Base-by-base conservation (phyloP, 192 early-diverging fungal genomes). In the Podila horticola region DNA sequence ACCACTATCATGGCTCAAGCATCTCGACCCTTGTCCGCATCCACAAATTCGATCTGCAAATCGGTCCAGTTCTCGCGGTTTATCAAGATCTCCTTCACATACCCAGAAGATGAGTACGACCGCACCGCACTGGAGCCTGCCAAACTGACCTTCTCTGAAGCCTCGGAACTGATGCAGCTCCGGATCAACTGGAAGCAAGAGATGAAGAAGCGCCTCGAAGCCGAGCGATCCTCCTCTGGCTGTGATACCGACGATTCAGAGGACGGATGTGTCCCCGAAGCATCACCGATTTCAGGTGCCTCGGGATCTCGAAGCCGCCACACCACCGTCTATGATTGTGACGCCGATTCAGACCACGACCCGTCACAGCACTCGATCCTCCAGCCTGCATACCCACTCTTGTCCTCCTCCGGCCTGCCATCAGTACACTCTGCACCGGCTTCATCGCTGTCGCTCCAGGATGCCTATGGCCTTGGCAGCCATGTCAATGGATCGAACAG, bases 21-120 rank as follows among this genome's bases (percentile, higher is more conserved):
- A 41, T 33, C 67, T 17, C 67, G 57, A 36, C 58, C 52, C 29
- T 60, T 69, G 58, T 58, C 67, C n/a, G 26, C 67, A 29, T 68
- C 66, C 13, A 58, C 15, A 51, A 62, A 67, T 63, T 19, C 10
- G 19, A 48, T 45, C 45, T 65, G 66, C 51, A 84, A 84, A 71
- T 84, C 83, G 0, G 83, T 84, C 26, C 83, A 84, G 64, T 84
- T 84, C 26, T 84, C 83, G 31, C 63, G 75, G 15, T 77, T 79
- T 22, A 69, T 79, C n/a, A 77, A 79, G 12, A 74, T 84, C 62
- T 74, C 75, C 19, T 76, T 79, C 64, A 84, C 83, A 0, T 84
- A 77, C 55, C 75, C 75, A n/a, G 72, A 72, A 33, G 83, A 84
- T 30, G 83, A 84, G 63, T 84, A 84, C 29, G 83, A 84, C 62